Evolutionary conservation across 2,329 filamentous ascomycete species (phyloP).

Genomic region (Ophiostoma ips): DNA sequence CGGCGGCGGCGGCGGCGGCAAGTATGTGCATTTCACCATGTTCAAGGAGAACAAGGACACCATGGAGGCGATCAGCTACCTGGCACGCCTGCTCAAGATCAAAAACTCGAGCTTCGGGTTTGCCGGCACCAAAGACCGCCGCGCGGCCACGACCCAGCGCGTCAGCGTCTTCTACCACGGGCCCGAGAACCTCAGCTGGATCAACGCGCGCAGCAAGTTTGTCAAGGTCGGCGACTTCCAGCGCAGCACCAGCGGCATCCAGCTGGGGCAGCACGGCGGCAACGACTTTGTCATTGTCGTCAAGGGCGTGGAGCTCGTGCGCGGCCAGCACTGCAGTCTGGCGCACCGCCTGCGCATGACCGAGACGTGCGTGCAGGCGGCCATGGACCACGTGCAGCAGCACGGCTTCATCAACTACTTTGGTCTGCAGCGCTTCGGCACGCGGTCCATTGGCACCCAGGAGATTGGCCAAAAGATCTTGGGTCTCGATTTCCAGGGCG

Average conservation of each 20-base stretch:
- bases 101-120: constrained; percentile 60
- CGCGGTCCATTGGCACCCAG: constrained; percentile 75
- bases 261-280: constrained; percentile 70
- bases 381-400: constrained; percentile 53
- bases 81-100: constrained; percentile 59
- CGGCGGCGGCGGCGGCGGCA: neutral
- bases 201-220: constrained; percentile 51
- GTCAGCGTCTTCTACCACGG: constrained; percentile 47
- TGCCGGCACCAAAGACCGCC: constrained; percentile 81
- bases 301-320: constrained; percentile 60
- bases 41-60: constrained; percentile 98
- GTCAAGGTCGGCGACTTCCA: constrained; percentile 67
- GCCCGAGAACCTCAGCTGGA: constrained; percentile 44
- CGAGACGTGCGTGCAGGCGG: constrained; percentile 36
- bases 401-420: constrained; percentile 96
- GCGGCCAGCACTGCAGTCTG: constrained; percentile 30
- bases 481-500: constrained; percentile 64
- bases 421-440: constrained; percentile 91
- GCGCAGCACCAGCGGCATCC: constrained; percentile 56
- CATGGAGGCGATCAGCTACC: constrained; percentile 73
- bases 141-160: constrained; percentile 73
- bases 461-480: constrained; percentile 74
- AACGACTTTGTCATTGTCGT: constrained; percentile 92
- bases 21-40: constrained; percentile 79
- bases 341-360: constrained; percentile 30